Base-by-base conservation (phyloP, 306 rosid genomes). In the Pyrus pyrifolia region DNA sequence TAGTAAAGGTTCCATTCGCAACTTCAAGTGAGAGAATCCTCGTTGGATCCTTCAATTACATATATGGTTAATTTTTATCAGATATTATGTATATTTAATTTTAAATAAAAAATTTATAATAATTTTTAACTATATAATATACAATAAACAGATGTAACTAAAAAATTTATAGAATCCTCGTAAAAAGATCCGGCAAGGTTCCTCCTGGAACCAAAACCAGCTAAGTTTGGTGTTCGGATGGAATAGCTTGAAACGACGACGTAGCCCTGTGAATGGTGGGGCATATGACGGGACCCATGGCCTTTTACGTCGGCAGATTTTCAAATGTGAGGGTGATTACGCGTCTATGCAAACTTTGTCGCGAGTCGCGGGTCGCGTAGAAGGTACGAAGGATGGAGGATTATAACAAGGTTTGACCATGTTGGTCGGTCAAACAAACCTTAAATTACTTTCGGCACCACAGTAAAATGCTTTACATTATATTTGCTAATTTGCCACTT, bases 151-250 rank as follows among this genome's bases (percentile, higher is more conserved):
- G 0, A 33, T 33, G 0, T 33, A 33, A 33, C 5, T 33, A 33
- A 33, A 33, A 1, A 0, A 5, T 5, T 3, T 0, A 1, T 0
- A 5, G 0, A 33, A 33, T 5, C 6, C 7, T 33, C 35, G 0
- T 0, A 33, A 33, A 33, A 0, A 33, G 1, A 31, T 31, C 5
- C 35, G 35, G 6, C 1, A 1, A 31, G 31, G 35, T 4, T 4
- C 5, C 33, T 31, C 33, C 1, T 31, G 33, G 38, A 33, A 1
- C 10, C 9, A 7, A 38, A 38, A 38, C 6, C 3, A 0, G 21
- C 18, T 51, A 17, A 9, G 30, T 58, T 58, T 58, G 29, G 30
- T 4, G 21, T 51, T 49, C 19, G 52, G 52, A 13, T 46, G 52
- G 53, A 49, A 15, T 49, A 49, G 19, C 53, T 9, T 3, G 21